Percentiles rank a stretch among this genome's conserved stretches.
phyloP scores from a whole-genome alignment of 495 filamentous ascomycete genomes.

The Xanthoparmelia taractica region DNA sequence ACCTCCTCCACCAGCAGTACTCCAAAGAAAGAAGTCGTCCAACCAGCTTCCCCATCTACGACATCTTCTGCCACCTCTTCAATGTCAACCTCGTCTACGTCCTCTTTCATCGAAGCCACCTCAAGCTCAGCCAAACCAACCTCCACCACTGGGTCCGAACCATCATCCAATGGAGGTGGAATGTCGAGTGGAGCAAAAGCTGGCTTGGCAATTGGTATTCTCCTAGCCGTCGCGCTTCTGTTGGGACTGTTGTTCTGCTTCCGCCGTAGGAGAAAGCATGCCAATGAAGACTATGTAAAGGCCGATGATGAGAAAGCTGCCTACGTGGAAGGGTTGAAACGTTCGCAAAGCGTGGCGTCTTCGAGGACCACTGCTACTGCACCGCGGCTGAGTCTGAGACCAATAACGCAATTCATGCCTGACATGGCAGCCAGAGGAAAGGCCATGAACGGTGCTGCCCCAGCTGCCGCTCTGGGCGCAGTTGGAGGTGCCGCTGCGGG shows the following conservation, averaged over 20 bases:
- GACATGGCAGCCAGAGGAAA: slow-evolving; percentile 44
- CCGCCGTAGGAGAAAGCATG: slow-evolving; percentile 55
- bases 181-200: slow-evolving; percentile 65
- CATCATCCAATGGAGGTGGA: slow-evolving; percentile 34
- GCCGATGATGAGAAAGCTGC: slow-evolving; percentile 52
- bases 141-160: slow-evolving; percentile 19
- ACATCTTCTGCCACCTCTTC: slow-evolving; percentile 19
- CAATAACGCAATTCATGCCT: slow-evolving; percentile 80
- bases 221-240: slow-evolving; percentile 55
- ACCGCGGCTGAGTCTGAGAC: slow-evolving; percentile 75
- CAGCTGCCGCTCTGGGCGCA: slow-evolving; percentile 25
- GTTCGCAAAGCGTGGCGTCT: slow-evolving; percentile 36
- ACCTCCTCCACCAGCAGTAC: not conserved
- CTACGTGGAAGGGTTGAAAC: slow-evolving; percentile 29
- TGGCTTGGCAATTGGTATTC: slow-evolving; percentile 73
- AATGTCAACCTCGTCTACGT: slow-evolving; percentile 14
- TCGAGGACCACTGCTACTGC: slow-evolving; percentile 46
- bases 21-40: not conserved
- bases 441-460: slow-evolving; percentile 35
- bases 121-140: slow-evolving; percentile 15
- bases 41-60: slow-evolving; percentile 10
- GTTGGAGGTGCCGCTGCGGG: slow-evolving; percentile 22
- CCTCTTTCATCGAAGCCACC: slow-evolving; percentile 16
- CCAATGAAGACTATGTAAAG: slow-evolving; percentile 40
- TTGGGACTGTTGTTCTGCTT: slow-evolving; percentile 55